A percentile compares a stretch with the other conserved stretches of the same genome.
Conservation (phyloP, 2,329 filamentous ascomycete genomes). For the Ophiostoma sp. region DNA sequence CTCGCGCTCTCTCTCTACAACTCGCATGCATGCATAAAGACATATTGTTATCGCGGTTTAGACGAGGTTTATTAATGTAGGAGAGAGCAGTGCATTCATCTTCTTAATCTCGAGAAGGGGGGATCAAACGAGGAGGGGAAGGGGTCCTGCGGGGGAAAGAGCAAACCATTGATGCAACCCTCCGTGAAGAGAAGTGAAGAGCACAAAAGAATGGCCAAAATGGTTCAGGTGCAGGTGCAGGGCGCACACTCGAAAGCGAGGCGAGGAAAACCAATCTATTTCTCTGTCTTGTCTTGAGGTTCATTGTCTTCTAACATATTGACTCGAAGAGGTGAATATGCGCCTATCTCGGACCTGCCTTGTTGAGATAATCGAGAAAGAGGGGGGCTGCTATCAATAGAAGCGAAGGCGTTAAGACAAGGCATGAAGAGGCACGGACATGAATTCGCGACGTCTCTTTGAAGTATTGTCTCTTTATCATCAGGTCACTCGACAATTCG, state of each 20-base stretch:
- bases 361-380: background rate
- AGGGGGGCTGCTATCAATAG: conserved; percentile 12
- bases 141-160: background rate
- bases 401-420: background rate
- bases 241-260: background rate
- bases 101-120: background rate
- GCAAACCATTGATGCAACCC: conserved; percentile 12
- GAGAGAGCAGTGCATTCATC: background rate
- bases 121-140: background rate
- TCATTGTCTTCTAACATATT: background rate
- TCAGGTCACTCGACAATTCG: background rate
- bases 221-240: background rate
- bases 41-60: background rate
- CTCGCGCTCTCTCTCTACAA: background rate
- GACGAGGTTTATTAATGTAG: background rate
- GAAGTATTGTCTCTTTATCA: background rate
- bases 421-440: background rate
- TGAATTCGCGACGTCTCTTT: background rate
- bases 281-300: background rate
- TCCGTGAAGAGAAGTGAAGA: background rate
- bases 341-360: conserved; percentile 12
- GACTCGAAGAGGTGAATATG: background rate
- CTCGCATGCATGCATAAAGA: background rate
- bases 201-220: background rate
- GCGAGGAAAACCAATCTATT: background rate